These are phyloP conservation scores for Fusarium irregulare DNA, from an alignment of 2,329 filamentous ascomycete species.

Conservation along the genomic window DNA sequence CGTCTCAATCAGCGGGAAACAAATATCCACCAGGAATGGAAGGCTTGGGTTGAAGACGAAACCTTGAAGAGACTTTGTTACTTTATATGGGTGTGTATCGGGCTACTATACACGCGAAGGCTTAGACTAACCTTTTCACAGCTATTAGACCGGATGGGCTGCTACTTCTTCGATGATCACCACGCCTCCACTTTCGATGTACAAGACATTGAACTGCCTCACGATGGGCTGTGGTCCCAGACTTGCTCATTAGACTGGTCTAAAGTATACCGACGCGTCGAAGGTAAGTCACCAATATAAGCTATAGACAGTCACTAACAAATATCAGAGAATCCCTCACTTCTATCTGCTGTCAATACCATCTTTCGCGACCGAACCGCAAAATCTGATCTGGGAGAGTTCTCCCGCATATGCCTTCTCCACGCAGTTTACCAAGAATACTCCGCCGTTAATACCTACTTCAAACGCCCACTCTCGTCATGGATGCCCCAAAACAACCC, in stretches of 20 bases:
- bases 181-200: background rate
- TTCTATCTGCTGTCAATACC: conserved; percentile 11
- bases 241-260: conserved; percentile 7
- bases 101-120: accelerated
- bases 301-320: background rate
- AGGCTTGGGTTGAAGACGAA: conserved; percentile 4
- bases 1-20: too few species aligned
- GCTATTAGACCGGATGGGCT: conserved; percentile 15
- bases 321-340: conserved; percentile 33
- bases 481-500: conserved; percentile 38
- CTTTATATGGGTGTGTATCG: background rate
- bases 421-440: conserved; percentile 42
- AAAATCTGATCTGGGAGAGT: conserved; percentile 38
- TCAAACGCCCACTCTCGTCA: conserved; percentile 28
- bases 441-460: conserved; percentile 25
- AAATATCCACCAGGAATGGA: background rate
- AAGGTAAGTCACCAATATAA: background rate
- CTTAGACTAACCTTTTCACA: background rate
- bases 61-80: conserved; percentile 23
- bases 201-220: background rate
- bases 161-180: conserved; percentile 10
- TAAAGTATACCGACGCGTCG: background rate
- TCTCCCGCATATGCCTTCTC: conserved; percentile 34
- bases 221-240: conserved; percentile 23
- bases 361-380: conserved; percentile 28